Percentiles rank a stretch among this genome's conserved stretches.
Evolutionary conservation across 2,329 filamentous ascomycete species (phyloP).

Genomic region (Fusarium buharicum): DNA sequence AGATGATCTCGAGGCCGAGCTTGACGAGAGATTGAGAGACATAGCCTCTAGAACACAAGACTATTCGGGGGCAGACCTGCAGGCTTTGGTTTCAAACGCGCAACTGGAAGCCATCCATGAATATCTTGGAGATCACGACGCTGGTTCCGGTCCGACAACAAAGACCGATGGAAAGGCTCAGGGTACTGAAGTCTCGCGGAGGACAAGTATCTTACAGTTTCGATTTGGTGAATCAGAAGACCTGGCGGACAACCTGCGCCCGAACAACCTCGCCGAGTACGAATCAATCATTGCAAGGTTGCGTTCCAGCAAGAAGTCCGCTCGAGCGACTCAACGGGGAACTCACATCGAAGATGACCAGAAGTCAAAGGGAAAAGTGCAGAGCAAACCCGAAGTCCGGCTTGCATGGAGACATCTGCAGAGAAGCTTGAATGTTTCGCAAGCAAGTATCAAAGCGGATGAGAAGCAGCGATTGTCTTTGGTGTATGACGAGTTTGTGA

Average conservation of each 20-base stretch:
- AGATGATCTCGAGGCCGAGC: background rate
- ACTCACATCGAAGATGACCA: background rate
- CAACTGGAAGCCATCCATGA: background rate
- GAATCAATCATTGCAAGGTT: background rate
- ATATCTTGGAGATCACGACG: background rate
- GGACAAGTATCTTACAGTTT: background rate
- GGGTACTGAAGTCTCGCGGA: background rate
- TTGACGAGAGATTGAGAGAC: background rate
- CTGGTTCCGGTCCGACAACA: background rate
- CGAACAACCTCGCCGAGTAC: background rate
- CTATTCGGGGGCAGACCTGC: slow-evolving; percentile 1
- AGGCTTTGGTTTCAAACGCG: background rate
- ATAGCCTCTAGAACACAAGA: background rate
- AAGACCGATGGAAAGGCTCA: background rate
- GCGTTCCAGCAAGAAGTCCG: background rate
- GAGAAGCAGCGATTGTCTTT: background rate
- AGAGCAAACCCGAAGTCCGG: background rate
- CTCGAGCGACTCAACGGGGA: background rate
- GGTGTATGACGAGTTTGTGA: slow-evolving; percentile 7
- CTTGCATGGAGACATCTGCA: slow-evolving; percentile 1
- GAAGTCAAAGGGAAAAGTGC: background rate
- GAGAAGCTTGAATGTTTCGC: slow-evolving; percentile 1
- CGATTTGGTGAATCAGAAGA: background rate
- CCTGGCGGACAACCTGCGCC: background rate
- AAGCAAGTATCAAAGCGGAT: background rate